A percentile compares a stretch with the other conserved stretches of the same genome.
These are phyloP conservation scores for Hypoxylon sp. DNA, from an alignment of 2,329 filamentous ascomycete genomes.

Conservation along the genomic window DNA sequence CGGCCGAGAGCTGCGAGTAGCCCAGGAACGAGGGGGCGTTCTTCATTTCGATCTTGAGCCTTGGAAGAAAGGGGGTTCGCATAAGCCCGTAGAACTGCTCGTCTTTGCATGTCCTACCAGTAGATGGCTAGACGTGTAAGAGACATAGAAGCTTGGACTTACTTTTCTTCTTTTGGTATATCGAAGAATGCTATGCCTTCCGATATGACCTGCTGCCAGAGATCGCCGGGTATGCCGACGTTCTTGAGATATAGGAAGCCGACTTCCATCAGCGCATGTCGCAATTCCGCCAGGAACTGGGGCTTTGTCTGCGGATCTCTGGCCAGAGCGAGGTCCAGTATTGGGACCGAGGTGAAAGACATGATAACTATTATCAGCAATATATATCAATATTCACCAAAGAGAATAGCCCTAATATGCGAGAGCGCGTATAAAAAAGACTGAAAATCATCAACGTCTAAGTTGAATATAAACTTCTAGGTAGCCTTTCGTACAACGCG, in stretches of 20 bases:
- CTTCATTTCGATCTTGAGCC: constrained; percentile 78
- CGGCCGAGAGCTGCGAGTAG: constrained; percentile 74
- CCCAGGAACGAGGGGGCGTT: constrained; percentile 79
- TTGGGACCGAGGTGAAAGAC: constrained; percentile 81
- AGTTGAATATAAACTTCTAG: constrained; percentile 2
- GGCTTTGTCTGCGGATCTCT: constrained; percentile 75
- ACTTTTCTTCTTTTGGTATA: constrained; percentile 81
- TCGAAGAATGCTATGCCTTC: constrained; percentile 82
- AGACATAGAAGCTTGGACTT: constrained; percentile 44
- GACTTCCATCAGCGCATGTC: constrained; percentile 84
- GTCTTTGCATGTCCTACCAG: not conserved
- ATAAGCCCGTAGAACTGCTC: constrained; percentile 10
- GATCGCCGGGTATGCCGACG: constrained; percentile 74
- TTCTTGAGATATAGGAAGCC: constrained; percentile 90
- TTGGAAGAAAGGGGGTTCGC: constrained; percentile 45
- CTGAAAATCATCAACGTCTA: not conserved
- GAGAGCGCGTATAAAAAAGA: too few relatives aligned
- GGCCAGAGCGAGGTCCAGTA: constrained; percentile 80
- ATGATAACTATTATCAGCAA: constrained; percentile 53
- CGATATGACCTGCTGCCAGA: constrained; percentile 74
- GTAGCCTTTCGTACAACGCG: not conserved
- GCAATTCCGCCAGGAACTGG: constrained; percentile 76
- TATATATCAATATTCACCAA: not conserved
- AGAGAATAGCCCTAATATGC: too few relatives aligned
- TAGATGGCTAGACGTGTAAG: not conserved